Conservation (phyloP, 2,329 filamentous ascomycete species). For the Macrophomina pseudophaseolina region DNA sequence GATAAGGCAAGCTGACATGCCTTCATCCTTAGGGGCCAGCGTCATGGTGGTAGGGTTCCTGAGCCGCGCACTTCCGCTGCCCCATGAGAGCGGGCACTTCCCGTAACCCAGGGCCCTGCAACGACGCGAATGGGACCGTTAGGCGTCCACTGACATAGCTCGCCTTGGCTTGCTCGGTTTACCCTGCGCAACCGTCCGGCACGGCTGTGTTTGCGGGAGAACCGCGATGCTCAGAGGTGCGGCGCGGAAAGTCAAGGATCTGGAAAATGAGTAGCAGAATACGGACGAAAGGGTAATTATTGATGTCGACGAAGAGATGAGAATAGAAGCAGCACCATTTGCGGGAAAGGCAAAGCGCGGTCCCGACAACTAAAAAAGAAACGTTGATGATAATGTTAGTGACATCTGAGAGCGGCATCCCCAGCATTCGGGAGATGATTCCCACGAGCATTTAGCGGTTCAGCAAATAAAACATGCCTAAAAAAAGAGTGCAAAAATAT, state of each 20-base stretch:
- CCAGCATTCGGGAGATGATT: conserved; percentile 16
- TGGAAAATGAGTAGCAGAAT: conserved; percentile 13
- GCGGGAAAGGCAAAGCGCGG: background rate
- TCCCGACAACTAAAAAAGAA: conserved; percentile 1
- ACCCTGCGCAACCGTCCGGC: conserved; percentile 17
- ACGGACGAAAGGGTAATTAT: background rate
- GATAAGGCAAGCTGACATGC: background rate
- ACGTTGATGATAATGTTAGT: background rate
- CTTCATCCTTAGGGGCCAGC: background rate
- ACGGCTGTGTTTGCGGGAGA: conserved; percentile 15
- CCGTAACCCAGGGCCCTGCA: background rate
- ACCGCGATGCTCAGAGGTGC: background rate
- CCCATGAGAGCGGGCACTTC: conserved; percentile 17
- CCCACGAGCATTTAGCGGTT: background rate
- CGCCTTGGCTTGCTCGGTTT: conserved; percentile 11
- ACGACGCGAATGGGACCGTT: background rate
- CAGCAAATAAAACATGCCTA: background rate
- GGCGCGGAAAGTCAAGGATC: background rate
- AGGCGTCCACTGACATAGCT: conserved; percentile 20
- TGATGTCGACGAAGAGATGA: background rate
- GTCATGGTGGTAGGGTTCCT: conserved; percentile 8
- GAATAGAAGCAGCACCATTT: background rate
- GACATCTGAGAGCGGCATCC: background rate
- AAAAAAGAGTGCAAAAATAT: background rate
- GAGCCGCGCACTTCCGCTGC: conserved; percentile 23